phyloP scores from a whole-genome alignment of 208 protist genomes.

The Acanthamoeba healyi region DNA sequence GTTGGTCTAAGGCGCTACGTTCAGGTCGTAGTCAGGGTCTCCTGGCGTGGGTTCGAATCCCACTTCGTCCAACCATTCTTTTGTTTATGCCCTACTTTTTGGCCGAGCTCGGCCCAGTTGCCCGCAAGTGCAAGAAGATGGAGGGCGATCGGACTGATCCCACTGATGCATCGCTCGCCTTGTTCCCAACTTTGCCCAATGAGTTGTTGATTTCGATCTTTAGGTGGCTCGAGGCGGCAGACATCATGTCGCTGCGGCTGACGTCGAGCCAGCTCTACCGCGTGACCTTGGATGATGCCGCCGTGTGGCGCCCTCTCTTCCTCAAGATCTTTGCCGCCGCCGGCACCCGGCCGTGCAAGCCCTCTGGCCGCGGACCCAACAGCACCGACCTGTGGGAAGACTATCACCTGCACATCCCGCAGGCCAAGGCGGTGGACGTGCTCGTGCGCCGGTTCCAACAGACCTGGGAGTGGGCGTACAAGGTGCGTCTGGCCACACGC shows the following conservation, averaged over 20 bases:
- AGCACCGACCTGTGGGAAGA: neutral
- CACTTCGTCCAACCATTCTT: neutral
- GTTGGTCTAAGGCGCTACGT: neutral
- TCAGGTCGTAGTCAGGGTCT: neutral
- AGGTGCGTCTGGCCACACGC: neutral
- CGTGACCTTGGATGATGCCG: neutral
- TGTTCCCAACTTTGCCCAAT: neutral
- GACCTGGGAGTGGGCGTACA: conserved; percentile 30
- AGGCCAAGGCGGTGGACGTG: neutral
- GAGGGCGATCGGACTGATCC: too few species aligned
- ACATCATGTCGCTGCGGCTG: neutral
- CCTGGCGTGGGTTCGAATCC: neutral
- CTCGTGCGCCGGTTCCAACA: neutral
- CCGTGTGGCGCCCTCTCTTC: neutral
- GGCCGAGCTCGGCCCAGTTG: too few species aligned
- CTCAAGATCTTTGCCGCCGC: neutral
- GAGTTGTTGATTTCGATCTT: neutral
- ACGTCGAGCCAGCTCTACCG: neutral
- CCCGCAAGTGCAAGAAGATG: too few species aligned
- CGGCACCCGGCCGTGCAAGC: neutral
- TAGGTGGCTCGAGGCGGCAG: neutral
- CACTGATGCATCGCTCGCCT: neutral
- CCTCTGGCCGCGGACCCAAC: neutral
- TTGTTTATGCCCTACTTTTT: neutral
- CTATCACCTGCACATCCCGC: neutral